These are phyloP conservation scores for Saccharomyces eubayanus DNA, from an alignment of 805 yeast species.

Conservation along the genomic window DNA sequence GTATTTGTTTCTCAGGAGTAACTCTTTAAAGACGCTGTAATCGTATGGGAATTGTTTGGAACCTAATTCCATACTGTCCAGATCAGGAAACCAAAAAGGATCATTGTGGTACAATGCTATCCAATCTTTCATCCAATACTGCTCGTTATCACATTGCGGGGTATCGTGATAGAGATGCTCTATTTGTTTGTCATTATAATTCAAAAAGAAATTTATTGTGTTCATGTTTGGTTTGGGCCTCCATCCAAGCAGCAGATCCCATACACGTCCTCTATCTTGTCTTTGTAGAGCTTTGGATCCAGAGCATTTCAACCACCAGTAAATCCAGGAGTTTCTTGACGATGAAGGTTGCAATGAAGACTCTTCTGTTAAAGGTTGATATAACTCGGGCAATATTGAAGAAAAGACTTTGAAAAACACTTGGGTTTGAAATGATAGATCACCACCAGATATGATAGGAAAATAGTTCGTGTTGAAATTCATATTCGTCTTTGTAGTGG, in stretches of 20 bases:
- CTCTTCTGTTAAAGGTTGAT: slow-evolving; percentile 70
- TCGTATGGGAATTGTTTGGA: slow-evolving; percentile 20
- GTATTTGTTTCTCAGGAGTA: slow-evolving; percentile 21
- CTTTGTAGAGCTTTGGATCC: slow-evolving; percentile 81
- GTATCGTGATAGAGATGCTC: slow-evolving; percentile 22
- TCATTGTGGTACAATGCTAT: slow-evolving; percentile 15
- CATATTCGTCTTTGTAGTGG: slow-evolving; percentile 2
- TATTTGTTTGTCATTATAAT: slow-evolving; percentile 27
- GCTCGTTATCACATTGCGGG: background rate
- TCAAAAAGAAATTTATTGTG: slow-evolving; percentile 29
- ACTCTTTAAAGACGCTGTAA: slow-evolving; percentile 24
- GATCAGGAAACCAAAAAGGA: slow-evolving; percentile 33
- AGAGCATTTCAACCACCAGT: slow-evolving; percentile 91
- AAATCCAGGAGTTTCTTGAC: slow-evolving; percentile 72
- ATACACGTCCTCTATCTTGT: slow-evolving; percentile 73
- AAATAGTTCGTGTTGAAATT: slow-evolving; percentile 17
- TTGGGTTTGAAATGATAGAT: slow-evolving; percentile 29
- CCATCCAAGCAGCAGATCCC: slow-evolving; percentile 86
- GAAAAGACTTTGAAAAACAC: slow-evolving; percentile 49
- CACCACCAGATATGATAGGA: slow-evolving; percentile 31
- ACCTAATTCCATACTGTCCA: slow-evolving; percentile 24
- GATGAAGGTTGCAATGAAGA: slow-evolving; percentile 52
- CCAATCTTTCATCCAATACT: background rate
- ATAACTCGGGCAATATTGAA: slow-evolving; percentile 67
- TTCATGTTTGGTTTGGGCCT: slow-evolving; percentile 35